phyloP scores from a whole-genome alignment of 257 asterid genomes.

The Dorcoceras hygrometricum region DNA sequence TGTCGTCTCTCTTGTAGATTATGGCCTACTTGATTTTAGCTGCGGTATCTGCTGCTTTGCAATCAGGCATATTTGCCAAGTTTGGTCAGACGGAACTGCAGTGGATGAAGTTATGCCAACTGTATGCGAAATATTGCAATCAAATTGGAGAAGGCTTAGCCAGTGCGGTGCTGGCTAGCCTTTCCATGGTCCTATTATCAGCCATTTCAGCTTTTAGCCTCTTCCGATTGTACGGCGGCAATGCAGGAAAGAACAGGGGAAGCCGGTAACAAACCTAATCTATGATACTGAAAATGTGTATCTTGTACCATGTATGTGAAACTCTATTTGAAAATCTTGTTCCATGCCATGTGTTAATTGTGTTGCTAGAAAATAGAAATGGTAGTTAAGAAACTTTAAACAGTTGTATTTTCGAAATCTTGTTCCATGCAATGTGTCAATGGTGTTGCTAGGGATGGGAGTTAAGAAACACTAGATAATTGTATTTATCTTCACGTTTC shows the following conservation, averaged over 20 bases:
- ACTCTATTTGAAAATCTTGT: neutral
- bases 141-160: conserved; percentile 80
- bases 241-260: conserved; percentile 43
- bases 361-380: neutral
- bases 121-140: conserved; percentile 78
- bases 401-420: neutral
- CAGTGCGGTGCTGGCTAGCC: conserved; percentile 49
- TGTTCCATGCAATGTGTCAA: neutral
- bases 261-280: conserved; percentile 38
- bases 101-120: conserved; percentile 77
- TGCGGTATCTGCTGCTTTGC: conserved; percentile 72
- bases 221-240: conserved; percentile 75
- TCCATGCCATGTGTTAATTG: neutral
- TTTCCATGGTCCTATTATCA: conserved; percentile 57
- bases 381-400: neutral
- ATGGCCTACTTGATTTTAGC: conserved; percentile 73
- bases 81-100: conserved; percentile 73
- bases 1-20: conserved; percentile 33
- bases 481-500: neutral
- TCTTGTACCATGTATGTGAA: neutral
- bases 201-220: conserved; percentile 84
- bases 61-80: conserved; percentile 60
- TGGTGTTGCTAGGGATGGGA: neutral
- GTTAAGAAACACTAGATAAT: neutral
- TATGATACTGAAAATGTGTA: neutral